A percentile compares a stretch with the other conserved stretches of the same genome.
phyloP scores from a whole-genome alignment of 1,284 basidiomycete genomes.

The Boletellus dicymbophilus region DNA sequence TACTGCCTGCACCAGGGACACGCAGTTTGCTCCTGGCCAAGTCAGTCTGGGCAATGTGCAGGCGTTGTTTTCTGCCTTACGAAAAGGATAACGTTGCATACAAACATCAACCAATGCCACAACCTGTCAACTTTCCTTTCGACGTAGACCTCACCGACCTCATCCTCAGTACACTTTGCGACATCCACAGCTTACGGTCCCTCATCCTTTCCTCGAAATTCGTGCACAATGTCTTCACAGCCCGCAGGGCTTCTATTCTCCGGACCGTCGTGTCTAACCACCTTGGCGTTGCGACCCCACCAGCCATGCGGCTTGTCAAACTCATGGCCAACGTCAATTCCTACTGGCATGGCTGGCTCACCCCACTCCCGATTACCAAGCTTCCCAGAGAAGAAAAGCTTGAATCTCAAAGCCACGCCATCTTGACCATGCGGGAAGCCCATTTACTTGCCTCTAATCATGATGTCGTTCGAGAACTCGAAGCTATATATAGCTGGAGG shows the following conservation, averaged over 20 bases:
- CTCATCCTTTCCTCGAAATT: constrained; percentile 33
- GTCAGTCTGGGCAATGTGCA: too few species aligned
- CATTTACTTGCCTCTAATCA: constrained; percentile 21
- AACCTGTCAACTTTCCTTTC: constrained; percentile 3
- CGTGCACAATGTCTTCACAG: constrained; percentile 35
- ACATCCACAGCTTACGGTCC: constrained; percentile 30
- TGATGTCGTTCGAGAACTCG: constrained; percentile 23
- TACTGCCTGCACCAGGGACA: too few species aligned
- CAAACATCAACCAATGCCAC: too few species aligned
- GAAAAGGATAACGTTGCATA: too few species aligned
- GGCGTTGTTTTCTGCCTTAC: too few species aligned
- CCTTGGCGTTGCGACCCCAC: constrained; percentile 32
- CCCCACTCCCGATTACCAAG: constrained; percentile 5
- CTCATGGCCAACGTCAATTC: constrained; percentile 10
- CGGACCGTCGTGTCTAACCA: constrained; percentile 36
- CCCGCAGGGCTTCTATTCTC: constrained; percentile 34
- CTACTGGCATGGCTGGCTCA: constrained; percentile 16
- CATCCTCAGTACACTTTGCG: constrained; percentile 31
- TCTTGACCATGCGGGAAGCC: constrained; percentile 8
- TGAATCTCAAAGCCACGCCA: neutral
- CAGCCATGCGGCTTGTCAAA: constrained; percentile 33
- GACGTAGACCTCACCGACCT: constrained; percentile 32
- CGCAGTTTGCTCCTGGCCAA: too few species aligned
- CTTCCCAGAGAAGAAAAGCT: constrained; percentile 12
- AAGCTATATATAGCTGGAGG: constrained; percentile 40